Evolutionary conservation across 371 early-diverging fungal genomes (phyloP), one percentile per base, ranked within the genome.

Genomic region (Lichtheimia ornata): DNA sequence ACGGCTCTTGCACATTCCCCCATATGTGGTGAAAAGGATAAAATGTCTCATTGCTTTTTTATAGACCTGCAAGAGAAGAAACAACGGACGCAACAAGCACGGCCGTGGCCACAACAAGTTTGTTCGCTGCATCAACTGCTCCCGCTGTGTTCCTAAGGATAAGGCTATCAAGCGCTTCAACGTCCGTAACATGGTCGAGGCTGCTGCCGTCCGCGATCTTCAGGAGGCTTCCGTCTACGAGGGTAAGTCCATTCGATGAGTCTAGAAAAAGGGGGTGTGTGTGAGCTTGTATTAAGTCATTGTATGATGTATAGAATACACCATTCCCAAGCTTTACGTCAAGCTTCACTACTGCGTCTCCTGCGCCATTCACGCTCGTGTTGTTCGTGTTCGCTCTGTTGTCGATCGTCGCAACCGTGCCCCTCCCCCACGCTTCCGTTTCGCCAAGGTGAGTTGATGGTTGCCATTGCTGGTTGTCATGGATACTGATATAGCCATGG

Each of bases 91-190:
- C 82, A 88, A 89, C 87, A 99, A 99, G 91, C 86, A 94, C 77
- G 97, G 97, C 72, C 96, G 99, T 83, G 99, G 99, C 75, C 96
- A 97, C 89, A 91, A 90, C 79, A 91, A 89, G 84, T 89, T 88
- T 67, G 92, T 98, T 73, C 94, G 99, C 75, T 99, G 99, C 89
- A 92, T 94, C 77, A 97, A 99, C 94, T 99, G 99, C 87, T 90
- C 89, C 65, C 92, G 97, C 82, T 92, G 94, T 74, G 94, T 94
- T 66, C 97, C 99, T 70, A 99, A 99, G 85, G 99, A 99, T 88
- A 99, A 99, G 93, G 96, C 98, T 77, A 95, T 99, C 84, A 98
- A 98, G 92, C 91, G 99, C 70, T 96, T 97, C 88, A 86, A 91
- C 74, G 91, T 98, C 82, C 90, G 96, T 74, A 96, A 95, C 86